Percentiles rank a stretch among this genome's conserved stretches.
These are phyloP conservation scores for Nannochloropsis salina DNA, from an alignment of 108 stramenopile species.

Conservation along the genomic window DNA sequence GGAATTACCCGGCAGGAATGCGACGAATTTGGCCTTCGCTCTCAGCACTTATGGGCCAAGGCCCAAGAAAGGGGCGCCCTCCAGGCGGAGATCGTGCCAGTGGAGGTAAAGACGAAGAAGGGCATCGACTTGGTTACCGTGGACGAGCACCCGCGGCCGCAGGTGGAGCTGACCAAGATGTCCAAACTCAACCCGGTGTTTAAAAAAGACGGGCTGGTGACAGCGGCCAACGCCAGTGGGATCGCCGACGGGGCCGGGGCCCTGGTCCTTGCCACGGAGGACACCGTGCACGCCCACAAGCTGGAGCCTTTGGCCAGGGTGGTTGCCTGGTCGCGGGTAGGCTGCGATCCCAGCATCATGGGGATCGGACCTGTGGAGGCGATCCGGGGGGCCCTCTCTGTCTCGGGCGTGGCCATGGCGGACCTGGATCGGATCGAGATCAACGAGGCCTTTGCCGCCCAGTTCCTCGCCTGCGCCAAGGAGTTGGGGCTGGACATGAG, in stretches of 20 bases:
- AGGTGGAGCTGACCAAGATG: conserved; percentile 75
- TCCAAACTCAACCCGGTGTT: conserved; percentile 79
- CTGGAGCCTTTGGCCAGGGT: conserved; percentile 72
- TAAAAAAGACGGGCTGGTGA: conserved; percentile 90
- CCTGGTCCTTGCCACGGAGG: conserved; percentile 79
- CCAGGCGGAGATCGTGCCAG: conserved; percentile 80
- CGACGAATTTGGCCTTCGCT: conserved; percentile 76
- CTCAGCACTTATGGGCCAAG: conserved; percentile 71
- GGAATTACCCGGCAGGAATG: conserved; percentile 76
- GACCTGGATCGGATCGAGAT: conserved; percentile 95
- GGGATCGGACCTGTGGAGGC: conserved; percentile 67
- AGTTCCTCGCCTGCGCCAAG: conserved; percentile 88
- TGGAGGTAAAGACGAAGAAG: conserved; percentile 79
- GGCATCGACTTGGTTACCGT: conserved; percentile 64
- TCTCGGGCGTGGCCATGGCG: conserved; percentile 67
- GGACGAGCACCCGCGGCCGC: conserved; percentile 94
- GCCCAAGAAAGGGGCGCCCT: conserved; percentile 66
- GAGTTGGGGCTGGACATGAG: conserved; percentile 84
- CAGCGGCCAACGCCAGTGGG: conserved; percentile 88
- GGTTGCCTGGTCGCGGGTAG: conserved; percentile 51
- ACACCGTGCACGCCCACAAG: conserved; percentile 69
- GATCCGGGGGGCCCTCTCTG: conserved; percentile 71
- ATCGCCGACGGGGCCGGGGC: conserved; percentile 92
- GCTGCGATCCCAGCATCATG: conserved; percentile 59
- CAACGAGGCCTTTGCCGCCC: conserved; percentile 98